A percentile compares a stretch with the other conserved stretches of the same genome.
These are phyloP conservation scores for Termitomyces sp. DNA, from an alignment of 768 basidiomycete species.

Conservation along the genomic window DNA sequence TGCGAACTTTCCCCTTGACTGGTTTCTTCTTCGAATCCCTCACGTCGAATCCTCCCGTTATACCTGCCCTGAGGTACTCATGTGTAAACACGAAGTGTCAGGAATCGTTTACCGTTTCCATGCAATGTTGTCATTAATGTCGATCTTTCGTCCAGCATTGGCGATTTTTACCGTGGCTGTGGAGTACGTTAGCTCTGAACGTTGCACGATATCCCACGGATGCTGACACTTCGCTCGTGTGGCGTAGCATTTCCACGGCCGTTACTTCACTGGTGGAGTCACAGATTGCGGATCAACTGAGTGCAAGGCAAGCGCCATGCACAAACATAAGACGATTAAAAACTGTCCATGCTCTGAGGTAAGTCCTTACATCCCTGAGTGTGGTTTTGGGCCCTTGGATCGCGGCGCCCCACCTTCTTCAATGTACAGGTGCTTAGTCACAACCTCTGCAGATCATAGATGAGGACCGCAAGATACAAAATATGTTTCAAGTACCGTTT, in stretches of 20 bases:
- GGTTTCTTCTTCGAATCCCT: neutral
- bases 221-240: slow-evolving; percentile 10
- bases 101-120: slow-evolving; percentile 3
- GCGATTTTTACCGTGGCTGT: slow-evolving; percentile 46
- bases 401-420: neutral
- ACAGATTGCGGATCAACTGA: slow-evolving; percentile 30
- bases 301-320: slow-evolving; percentile 35
- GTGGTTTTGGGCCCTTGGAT: neutral
- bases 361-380: neutral
- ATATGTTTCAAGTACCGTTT: slow-evolving; percentile 40
- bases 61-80: slow-evolving; percentile 8
- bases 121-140: neutral
- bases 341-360: slow-evolving; percentile 41
- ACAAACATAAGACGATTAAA: slow-evolving; percentile 38
- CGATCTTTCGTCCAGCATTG: slow-evolving; percentile 27
- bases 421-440: neutral
- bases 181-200: slow-evolving; percentile 28
- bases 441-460: slow-evolving; percentile 27
- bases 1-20: neutral
- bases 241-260: slow-evolving; percentile 41
- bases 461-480: slow-evolving; percentile 39
- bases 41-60: neutral
- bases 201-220: neutral
- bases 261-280: slow-evolving; percentile 42
- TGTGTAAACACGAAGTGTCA: slow-evolving; percentile 37